Base-by-base conservation (phyloP, 2,329 filamentous ascomycete species). In the Arthrobotrys sinensis region DNA sequence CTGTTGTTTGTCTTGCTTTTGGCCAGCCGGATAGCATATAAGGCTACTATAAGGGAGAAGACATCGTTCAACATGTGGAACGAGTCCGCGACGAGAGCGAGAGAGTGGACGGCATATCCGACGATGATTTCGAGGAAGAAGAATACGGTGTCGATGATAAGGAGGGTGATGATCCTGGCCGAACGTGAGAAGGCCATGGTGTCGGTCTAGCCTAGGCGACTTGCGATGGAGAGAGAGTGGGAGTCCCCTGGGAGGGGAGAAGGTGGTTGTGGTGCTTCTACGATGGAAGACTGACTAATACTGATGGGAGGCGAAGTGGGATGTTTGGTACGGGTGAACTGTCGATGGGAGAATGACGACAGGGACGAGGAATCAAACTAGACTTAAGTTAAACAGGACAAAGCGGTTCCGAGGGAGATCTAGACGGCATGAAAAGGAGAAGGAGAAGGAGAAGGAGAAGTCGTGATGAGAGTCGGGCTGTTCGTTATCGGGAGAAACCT, bases 1-100 rank as follows among this genome's bases (percentile, higher is more conserved):
- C 97, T 94, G 7, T 94, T 96, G 76, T 84, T 88, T 0, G 91
- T 92, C 80, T 91, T 92, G 82, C 92, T 90, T 84, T 92, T 92
- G 28, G 94, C 93, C 63, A 96, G 92, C 80, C 91, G 93, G 68
- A 99, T 96, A 66, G 96, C 96, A 95, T 96, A 99, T 46, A 98
- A 85, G 80, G 96, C 96, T 79, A 99, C 95, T 71, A 91, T 89
- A 12, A 99, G 87, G 0, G 96, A 98, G 79, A 99, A 91, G 82
- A 99, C 96, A 89, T 99, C 96, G 87, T 99, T 99, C 79, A 99
- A 88, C 96, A 99, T 99, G 86, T 99, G 96, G 85, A 99, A 99
- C 77, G 96, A 94, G 86, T 99, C 96, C 67, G 96, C 96, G 83
- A 96, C 94, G 76, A 99, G 89, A 43, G 96, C 96, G 81, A 99